Conservation (phyloP, 1,284 basidiomycete species). For the Tremellales sp. region DNA sequence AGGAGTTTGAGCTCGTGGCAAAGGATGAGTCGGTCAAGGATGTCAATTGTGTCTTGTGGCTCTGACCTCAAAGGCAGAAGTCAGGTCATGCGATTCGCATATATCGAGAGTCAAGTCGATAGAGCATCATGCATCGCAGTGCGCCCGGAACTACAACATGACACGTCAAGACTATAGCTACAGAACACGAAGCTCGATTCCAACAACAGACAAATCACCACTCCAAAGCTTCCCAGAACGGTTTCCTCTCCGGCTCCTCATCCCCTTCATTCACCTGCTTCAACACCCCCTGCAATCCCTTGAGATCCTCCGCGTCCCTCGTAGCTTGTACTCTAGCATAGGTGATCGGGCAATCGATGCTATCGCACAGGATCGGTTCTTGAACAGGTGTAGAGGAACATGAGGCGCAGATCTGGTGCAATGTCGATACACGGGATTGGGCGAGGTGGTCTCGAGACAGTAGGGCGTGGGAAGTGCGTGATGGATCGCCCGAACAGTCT, state of each 20-base stretch:
- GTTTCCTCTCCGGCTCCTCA: not conserved
- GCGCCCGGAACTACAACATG: not conserved
- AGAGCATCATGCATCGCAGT: no score
- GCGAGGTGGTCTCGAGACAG: constrained; percentile 57
- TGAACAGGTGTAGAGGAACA: constrained; percentile 59
- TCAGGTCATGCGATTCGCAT: no score
- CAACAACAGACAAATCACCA: constrained; percentile 4
- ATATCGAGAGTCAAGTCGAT: no score
- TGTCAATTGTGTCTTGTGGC: not conserved
- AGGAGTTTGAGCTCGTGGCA: not conserved
- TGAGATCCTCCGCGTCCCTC: constrained; percentile 53
- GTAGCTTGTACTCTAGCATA: constrained; percentile 67
- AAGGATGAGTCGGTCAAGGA: not conserved
- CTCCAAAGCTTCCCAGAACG: constrained; percentile 4
- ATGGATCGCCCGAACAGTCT: constrained; percentile 57
- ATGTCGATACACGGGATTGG: constrained; percentile 57
- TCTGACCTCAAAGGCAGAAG: no score
- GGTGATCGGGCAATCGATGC: constrained; percentile 76
- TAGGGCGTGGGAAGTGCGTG: constrained; percentile 60
- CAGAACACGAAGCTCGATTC: not conserved
- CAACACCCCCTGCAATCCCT: constrained; percentile 23
- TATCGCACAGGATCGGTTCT: constrained; percentile 70
- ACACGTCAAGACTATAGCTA: not conserved
- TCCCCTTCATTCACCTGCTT: constrained; percentile 2
- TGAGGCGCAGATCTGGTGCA: constrained; percentile 65